Conservation (phyloP, 2,329 filamentous ascomycete genomes). For the Venturia nashicola region DNA sequence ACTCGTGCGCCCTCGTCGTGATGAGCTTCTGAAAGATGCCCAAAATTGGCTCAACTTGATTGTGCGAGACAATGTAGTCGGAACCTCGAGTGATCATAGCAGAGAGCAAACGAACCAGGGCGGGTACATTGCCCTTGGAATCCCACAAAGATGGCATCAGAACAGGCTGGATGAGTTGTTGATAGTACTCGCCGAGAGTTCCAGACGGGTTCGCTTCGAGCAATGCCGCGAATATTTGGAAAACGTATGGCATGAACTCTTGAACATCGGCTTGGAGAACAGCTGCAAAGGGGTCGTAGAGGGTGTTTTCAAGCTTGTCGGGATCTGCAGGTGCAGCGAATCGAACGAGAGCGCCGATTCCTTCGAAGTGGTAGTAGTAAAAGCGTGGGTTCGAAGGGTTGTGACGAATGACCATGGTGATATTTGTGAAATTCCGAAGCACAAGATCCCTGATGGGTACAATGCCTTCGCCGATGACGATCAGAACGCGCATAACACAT, state of each 20-base stretch:
- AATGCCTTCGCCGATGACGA: constrained; percentile 80
- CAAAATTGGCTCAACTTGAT: constrained; percentile 78
- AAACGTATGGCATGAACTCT: constrained; percentile 92
- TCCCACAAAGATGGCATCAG: constrained; percentile 82
- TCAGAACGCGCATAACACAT: constrained; percentile 93
- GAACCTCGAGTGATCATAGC: constrained; percentile 72
- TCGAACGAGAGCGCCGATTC: constrained; percentile 76
- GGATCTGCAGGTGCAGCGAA: constrained; percentile 58
- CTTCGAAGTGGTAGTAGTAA: constrained; percentile 98
- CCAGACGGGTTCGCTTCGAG: constrained; percentile 73
- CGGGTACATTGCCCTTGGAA: constrained; percentile 82
- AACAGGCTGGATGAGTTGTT: constrained; percentile 63
- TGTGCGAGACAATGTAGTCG: constrained; percentile 58
- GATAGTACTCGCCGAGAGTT: constrained; percentile 71
- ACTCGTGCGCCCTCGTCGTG: constrained; percentile 69
- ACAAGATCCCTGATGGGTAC: constrained; percentile 62
- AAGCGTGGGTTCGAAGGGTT: constrained; percentile 97
- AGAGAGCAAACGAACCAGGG: constrained; percentile 70
- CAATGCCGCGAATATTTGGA: constrained; percentile 86
- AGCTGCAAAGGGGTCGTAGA: constrained; percentile 73
- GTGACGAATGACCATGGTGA: constrained; percentile 81
- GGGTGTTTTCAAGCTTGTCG: constrained; percentile 61
- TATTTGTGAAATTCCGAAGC: constrained; percentile 73
- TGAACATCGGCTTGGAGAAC: constrained; percentile 75
- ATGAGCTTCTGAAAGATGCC: constrained; percentile 92